Conservation (phyloP, 257 asterid species). For the Solanum peruvianum region DNA sequence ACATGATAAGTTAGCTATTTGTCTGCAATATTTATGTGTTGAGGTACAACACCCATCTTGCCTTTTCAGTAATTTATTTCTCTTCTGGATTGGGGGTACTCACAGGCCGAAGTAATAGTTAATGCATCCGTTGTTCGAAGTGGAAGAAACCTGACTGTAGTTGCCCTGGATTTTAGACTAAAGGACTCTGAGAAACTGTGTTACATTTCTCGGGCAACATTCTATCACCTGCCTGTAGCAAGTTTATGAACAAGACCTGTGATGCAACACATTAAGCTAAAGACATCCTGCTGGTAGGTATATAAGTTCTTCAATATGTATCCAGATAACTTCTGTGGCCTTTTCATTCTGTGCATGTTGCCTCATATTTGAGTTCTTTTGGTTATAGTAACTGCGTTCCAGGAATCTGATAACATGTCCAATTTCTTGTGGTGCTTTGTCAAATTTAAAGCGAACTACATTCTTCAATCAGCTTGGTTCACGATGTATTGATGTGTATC, state of each 20-base stretch:
- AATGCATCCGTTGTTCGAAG: slow-evolving; percentile 62
- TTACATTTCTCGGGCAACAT: slow-evolving; percentile 55
- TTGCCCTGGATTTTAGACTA: slow-evolving; percentile 46
- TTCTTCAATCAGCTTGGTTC: background rate
- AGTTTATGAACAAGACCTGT: slow-evolving; percentile 31
- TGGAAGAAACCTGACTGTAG: slow-evolving; percentile 72
- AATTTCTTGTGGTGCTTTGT: background rate
- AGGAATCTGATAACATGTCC: background rate
- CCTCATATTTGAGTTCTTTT: background rate
- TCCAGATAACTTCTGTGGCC: background rate
- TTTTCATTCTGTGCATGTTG: background rate
- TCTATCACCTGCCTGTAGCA: slow-evolving; percentile 55
- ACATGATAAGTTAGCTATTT: background rate
- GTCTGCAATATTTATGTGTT: background rate
- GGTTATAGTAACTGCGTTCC: background rate
- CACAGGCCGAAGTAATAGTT: slow-evolving; percentile 48
- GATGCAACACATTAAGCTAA: background rate
- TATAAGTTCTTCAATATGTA: background rate
- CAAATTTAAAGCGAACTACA: background rate
- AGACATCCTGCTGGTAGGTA: background rate
- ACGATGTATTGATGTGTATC: background rate
- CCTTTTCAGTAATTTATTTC: background rate
- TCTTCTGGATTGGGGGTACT: background rate
- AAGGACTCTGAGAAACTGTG: slow-evolving; percentile 45
- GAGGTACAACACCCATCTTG: background rate